Base-by-base conservation (phyloP, 257 asterid genomes). In the Ligustrum vulgare region DNA sequence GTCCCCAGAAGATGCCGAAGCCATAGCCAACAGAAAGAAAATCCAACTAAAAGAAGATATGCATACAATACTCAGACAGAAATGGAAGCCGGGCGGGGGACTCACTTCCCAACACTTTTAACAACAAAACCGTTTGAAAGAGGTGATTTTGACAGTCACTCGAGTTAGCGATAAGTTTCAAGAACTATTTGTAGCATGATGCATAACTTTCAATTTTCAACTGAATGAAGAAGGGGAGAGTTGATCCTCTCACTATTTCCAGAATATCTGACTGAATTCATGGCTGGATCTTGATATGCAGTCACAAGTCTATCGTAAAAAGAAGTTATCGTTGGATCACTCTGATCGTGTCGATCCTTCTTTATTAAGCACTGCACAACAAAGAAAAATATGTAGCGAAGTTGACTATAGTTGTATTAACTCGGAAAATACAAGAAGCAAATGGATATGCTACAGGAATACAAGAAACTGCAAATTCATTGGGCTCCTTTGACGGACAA, bases 201-300 rank as follows among this genome's bases (percentile, higher is more conserved):
- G 35, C 35, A 0, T 25, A 23, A 8, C 34, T 60, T 64, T 73
- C 81, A 78, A 35, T n/a, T 49, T 22, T 79, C 71, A 20, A 74
- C 67, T 69, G 79, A 49, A 23, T 16, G 73, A 64, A 95, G 91
- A 68, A 95, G 90, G 71, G 98, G 98, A 70, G 96, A 64, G 69
- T 71, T 81, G 65, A 87, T 83, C 3, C 86, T 81, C 74, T 80
- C 90, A 54, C 82, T 54, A 54, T 73, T 66, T 72, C 62, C 82
- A 20, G 94, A 75, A 69, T 71, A 72, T 62, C 66, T 78, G 69
- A 72, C 81, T 6, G 91, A 82, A 20, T 74, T 80, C 84, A 87
- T 75, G 3, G 91, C 85, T 20, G 99, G 99, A 82, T 93, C 96
- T 10, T 77, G 81, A 78, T 95, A 95, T 8, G 96, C 96, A 22